phyloP scores from a whole-genome alignment of 306 rosid species.

The Castanea sativa region DNA sequence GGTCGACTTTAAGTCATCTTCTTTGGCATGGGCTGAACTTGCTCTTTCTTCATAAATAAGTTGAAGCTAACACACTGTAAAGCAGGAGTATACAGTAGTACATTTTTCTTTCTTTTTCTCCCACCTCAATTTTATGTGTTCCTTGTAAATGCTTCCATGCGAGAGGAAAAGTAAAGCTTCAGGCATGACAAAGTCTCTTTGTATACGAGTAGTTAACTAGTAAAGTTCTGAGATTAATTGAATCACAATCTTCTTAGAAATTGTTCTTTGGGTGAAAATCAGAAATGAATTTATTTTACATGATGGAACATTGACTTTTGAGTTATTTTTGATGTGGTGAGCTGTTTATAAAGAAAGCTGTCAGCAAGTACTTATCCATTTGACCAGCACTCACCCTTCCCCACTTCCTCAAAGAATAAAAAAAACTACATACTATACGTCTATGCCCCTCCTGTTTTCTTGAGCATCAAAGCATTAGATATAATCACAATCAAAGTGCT shows the following conservation, averaged over 20 bases:
- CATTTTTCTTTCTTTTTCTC: slow-evolving; percentile 17
- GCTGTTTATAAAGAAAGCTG: too few relatives aligned
- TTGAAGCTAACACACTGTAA: slow-evolving; percentile 57
- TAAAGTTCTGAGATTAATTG: slow-evolving; percentile 11
- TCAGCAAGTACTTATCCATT: too few relatives aligned
- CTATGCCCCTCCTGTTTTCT: too few relatives aligned
- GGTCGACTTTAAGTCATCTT: slow-evolving; percentile 72
- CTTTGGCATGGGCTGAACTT: slow-evolving; percentile 98
- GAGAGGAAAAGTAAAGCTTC: slow-evolving; percentile 37
- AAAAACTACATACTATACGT: too few relatives aligned
- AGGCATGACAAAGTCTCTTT: slow-evolving; percentile 36
- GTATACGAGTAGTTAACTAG: slow-evolving; percentile 43
- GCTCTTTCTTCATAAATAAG: slow-evolving; percentile 66
- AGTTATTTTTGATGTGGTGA: too few relatives aligned
- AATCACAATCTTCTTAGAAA: neutral
- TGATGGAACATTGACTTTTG: too few relatives aligned
- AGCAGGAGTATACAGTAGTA: slow-evolving; percentile 49
- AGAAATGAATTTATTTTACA: too few relatives aligned
- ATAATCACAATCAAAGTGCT: too few relatives aligned
- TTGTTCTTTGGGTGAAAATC: too few relatives aligned
- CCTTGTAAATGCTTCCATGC: slow-evolving; percentile 64
- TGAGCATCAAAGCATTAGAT: too few relatives aligned
- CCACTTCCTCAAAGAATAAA: too few relatives aligned
- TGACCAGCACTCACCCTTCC: too few relatives aligned
- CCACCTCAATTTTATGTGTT: slow-evolving; percentile 22